phyloP scores from a whole-genome alignment of 1,284 basidiomycete genomes.

The Fomitiporia mediterranea region DNA sequence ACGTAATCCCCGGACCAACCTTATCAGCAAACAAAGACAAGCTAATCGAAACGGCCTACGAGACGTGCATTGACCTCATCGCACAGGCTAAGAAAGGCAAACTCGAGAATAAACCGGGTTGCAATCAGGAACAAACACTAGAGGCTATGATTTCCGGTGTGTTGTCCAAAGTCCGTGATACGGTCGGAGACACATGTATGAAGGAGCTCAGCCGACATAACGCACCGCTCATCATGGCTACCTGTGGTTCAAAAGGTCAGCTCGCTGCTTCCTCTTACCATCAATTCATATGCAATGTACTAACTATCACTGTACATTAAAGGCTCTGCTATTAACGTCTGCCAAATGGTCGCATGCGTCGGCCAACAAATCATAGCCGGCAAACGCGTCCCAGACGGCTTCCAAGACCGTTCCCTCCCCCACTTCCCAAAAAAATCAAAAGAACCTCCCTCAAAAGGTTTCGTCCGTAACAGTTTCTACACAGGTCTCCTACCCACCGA shows the following conservation, averaged over 20 bases:
- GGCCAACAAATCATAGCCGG: conserved; percentile 99
- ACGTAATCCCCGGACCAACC: conserved; percentile 92
- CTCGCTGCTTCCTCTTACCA: too few relatives aligned
- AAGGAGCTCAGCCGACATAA: conserved; percentile 94
- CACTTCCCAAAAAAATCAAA: conserved; percentile 98
- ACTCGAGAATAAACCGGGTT: conserved; percentile 94
- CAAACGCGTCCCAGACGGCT: conserved; percentile 97
- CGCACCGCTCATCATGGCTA: conserved; percentile 98
- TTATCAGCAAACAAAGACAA: conserved; percentile 80
- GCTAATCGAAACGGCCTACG: conserved; percentile 88
- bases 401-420: conserved; percentile 97
- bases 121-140: conserved; percentile 94
- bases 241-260: conserved; percentile 95
- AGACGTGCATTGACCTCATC: conserved; percentile 85
- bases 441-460: conserved; percentile 96
- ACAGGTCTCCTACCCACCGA: conserved; percentile 93
- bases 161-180: conserved; percentile 91
- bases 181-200: conserved; percentile 98
- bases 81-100: conserved; percentile 87
- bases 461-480: conserved; percentile 97
- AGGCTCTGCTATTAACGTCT: conserved; percentile 99
- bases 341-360: conserved; percentile 99
- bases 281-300: too few relatives aligned
- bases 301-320: not conserved
- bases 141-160: conserved; percentile 94